Conservation (phyloP, 768 basidiomycete genomes). For the Rhizopogon sp. region DNA sequence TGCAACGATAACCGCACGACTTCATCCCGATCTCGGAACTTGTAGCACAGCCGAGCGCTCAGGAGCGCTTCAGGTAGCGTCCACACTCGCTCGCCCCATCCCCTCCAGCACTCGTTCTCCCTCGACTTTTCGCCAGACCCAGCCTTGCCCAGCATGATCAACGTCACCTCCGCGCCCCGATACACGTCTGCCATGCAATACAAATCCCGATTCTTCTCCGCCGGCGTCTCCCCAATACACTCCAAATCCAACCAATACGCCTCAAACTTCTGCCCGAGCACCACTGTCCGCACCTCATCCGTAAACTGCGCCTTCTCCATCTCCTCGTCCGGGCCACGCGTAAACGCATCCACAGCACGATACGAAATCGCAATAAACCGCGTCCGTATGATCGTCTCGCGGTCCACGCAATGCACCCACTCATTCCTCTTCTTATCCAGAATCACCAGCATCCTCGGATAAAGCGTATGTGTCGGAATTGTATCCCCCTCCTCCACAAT, state of each 20-base stretch:
- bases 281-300: constrained; percentile 3
- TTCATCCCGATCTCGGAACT: constrained; percentile 2
- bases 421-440: background rate
- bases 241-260: constrained; percentile 18
- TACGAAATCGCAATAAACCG: constrained; percentile 14
- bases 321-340: constrained; percentile 2
- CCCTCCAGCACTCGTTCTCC: constrained; percentile 7
- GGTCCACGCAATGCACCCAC: constrained; percentile 7
- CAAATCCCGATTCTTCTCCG: constrained; percentile 12
- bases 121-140: background rate
- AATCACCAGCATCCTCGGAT: constrained; percentile 10
- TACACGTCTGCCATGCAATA: constrained; percentile 17
- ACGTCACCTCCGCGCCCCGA: constrained; percentile 8
- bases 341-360: constrained; percentile 7
- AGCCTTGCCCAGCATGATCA: constrained; percentile 8
- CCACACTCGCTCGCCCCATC: constrained; percentile 15
- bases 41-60: constrained; percentile 3
- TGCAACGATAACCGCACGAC: background rate
- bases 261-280: background rate
- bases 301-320: constrained; percentile 6
- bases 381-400: constrained; percentile 2
- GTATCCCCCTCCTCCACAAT: background rate
- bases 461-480: constrained; percentile 7
- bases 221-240: constrained; percentile 8
- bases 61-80: constrained; percentile 4